A percentile compares a stretch with the other conserved stretches of the same genome.
phyloP scores from a whole-genome alignment of 225 moss, liverwort and hornwort species.

The Physcomitrium patens region DNA sequence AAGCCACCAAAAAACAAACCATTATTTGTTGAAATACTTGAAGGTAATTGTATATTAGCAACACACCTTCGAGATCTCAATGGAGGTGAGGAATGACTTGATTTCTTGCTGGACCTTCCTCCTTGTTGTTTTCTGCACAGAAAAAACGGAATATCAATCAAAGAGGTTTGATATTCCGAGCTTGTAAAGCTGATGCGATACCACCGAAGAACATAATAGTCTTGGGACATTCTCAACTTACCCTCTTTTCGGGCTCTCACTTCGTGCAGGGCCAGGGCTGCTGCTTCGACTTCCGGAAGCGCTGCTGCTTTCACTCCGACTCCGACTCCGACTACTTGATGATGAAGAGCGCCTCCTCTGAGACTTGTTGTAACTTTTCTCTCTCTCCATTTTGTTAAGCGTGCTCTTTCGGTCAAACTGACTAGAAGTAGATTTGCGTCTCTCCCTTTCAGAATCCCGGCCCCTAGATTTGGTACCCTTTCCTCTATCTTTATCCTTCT shows the following conservation, averaged over 20 bases:
- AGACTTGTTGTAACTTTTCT: conserved; percentile 51
- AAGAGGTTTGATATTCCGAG: background rate
- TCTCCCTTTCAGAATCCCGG: conserved; percentile 68
- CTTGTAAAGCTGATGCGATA: conserved; percentile 11
- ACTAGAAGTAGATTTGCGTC: conserved; percentile 64
- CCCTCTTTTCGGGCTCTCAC: conserved; percentile 76
- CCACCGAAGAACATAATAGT: background rate
- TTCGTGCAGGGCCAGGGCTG: conserved; percentile 69
- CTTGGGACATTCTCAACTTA: conserved; percentile 31
- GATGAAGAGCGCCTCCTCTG: conserved; percentile 77
- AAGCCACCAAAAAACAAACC: conserved; percentile 25
- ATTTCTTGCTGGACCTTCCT: conserved; percentile 69
- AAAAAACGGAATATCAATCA: background rate
- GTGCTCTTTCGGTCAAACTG: conserved; percentile 61
- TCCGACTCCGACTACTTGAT: conserved; percentile 65
- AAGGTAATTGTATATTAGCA: conserved; percentile 33
- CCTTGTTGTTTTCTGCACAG: conserved; percentile 51
- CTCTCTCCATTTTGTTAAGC: conserved; percentile 62
- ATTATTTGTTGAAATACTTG: conserved; percentile 23
- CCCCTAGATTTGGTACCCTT: conserved; percentile 51
- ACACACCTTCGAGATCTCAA: conserved; percentile 90
- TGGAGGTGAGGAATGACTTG: conserved; percentile 64
- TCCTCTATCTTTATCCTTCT: conserved; percentile 68
- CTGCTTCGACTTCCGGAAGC: conserved; percentile 76
- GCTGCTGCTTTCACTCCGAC: conserved; percentile 72